Base-by-base conservation (phyloP, 345 rosid species). In the Erucastrum elatum region DNA sequence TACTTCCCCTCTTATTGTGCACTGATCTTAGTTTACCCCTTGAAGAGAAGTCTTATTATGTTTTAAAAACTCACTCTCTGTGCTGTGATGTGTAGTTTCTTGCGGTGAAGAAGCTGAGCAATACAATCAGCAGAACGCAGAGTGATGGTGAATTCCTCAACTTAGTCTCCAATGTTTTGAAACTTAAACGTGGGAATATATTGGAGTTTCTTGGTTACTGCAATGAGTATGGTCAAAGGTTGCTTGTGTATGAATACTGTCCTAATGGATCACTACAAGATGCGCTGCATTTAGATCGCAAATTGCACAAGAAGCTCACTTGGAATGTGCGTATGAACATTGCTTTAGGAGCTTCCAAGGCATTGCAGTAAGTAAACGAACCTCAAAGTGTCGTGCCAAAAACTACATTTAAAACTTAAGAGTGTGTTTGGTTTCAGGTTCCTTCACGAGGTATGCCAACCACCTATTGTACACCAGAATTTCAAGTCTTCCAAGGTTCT, bases 261-360 rank as follows among this genome's bases (percentile, higher is more conserved):
- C 75, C 82, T 77, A 83, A 85, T 62, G 92, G 96, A 31, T 86
- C 97, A 5, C 91, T 95, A 27, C 83, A 89, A 76, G 97, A 91
- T 87, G 89, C 94, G 53, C 72, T 95, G 77, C 98, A 95, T 68
- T 72, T 82, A 13, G 91, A 93, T 70, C 86, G 87, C 25, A 88
- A 84, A 55, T 66, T 86, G 46, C 94, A 78, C 46, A 84, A 67
- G 79, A 91, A 87, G 53, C 88, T 95, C 71, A 84, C 94, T 44
- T 95, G 97, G 99, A 85, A 82, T 74, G 84, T 78, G 49, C 97
- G 98, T 56, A 85, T 90, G 53, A 85, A 81, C 13, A 53, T 91
- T 65, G 97, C 99, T 0, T 87, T 93, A 25, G 97, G 97, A 81
- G 89, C 94, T 77, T 94, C 99, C 55, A 89, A 86, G 75, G 97